Base-by-base conservation (phyloP, 495 filamentous ascomycete species). In the Lasiosphaeria hispida region DNA sequence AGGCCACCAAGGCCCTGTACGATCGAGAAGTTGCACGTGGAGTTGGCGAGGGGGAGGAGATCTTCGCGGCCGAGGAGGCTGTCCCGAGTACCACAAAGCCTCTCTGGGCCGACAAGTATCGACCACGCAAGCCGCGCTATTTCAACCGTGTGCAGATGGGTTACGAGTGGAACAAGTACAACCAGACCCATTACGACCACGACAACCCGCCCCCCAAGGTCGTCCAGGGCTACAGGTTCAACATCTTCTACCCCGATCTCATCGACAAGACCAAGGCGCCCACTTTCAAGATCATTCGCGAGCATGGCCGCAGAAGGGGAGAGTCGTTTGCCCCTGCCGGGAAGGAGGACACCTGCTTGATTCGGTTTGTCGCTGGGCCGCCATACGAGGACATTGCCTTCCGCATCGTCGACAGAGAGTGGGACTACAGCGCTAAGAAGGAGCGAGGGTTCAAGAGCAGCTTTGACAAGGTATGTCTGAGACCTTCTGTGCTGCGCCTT, bases 131-230 rank as follows among this genome's bases (percentile, higher is more conserved):
- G 75, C 95, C 94, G 9, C 83, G 90, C 34, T 97, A 97, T 75
- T 97, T 99, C 81, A 97, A 97, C 69, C 86, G 94, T 17, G 92
- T 97, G 40, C 92, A 96, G 73, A 97, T 96, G 90, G 94, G 94
- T 40, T 99, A 97, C 72, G 94, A 99, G 69, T 99, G 94, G 94
- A 99, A 99, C 71, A 99, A 99, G 69, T 99, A 99, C 79, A 99
- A 99, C 65, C 94, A 99, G 73, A 99, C 94, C 1, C 94, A 99
- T 76, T 99, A 99, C 75, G 95, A 97, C 67, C 93, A 97, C 71
- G 95, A 97, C 66, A 96, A 99, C 64, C 94, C 94, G 7, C 94
- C 94, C 2, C 94, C 94, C 11, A 96, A 97, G 72, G 94, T 98
- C 17, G 94, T 98, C 44, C 94, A 98, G 72, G 94, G 94, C 35